A percentile compares a stretch with the other conserved stretches of the same genome.
Conservation (phyloP, 495 filamentous ascomycete genomes). For the Penicillium fimorum region DNA sequence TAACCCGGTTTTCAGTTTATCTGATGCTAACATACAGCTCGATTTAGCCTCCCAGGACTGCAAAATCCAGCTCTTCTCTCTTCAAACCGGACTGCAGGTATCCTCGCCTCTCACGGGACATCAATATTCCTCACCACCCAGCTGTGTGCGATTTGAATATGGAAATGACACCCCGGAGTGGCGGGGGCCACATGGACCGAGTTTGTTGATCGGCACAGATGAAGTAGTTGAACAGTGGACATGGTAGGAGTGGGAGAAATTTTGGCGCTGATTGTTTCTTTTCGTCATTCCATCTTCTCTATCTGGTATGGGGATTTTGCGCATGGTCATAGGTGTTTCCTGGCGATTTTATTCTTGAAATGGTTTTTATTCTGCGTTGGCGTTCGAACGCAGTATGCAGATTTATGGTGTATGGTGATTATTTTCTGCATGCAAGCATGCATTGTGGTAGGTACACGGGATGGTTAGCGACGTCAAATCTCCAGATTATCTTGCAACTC, state of each 20-base stretch:
- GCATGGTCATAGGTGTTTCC: not conserved
- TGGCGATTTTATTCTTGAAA: not conserved
- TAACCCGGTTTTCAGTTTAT: not conserved
- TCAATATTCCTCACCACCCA: constrained; percentile 30
- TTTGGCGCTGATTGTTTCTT: not conserved
- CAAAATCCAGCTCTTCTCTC: constrained; percentile 41
- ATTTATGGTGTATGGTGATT: not conserved
- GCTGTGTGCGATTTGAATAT: constrained; percentile 38
- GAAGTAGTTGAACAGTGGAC: constrained; percentile 40
- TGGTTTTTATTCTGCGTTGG: not conserved
- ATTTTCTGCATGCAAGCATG: not conserved
- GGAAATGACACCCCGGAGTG: constrained; percentile 18
- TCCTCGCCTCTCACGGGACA: constrained; percentile 32
- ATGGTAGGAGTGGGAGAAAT: constrained; percentile 26
- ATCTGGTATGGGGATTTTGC: not conserved
- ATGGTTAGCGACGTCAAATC: not conserved
- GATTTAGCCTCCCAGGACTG: constrained; percentile 31
- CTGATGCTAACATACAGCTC: not conserved
- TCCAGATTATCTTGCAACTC: too few relatives aligned
- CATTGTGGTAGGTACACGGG: not conserved
- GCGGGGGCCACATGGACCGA: constrained; percentile 36
- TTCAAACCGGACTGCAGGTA: constrained; percentile 36
- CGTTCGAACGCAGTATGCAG: not conserved
- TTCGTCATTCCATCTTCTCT: not conserved
- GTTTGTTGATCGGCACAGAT: constrained; percentile 35